Conservation (phyloP, 2,329 filamentous ascomycete species). For the Cladorrhinum sp. region DNA sequence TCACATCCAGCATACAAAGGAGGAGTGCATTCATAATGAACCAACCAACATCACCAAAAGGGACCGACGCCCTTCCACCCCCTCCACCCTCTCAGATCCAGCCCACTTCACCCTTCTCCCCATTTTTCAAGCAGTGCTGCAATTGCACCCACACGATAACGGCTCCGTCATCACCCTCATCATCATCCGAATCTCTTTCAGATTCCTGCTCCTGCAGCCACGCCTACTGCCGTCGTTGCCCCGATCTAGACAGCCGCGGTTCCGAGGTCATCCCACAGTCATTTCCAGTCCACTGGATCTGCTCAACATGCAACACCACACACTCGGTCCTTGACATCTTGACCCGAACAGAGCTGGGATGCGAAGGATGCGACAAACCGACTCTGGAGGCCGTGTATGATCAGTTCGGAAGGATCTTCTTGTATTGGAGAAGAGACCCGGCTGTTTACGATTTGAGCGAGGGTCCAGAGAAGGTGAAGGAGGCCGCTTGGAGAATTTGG, state of each 20-base stretch:
- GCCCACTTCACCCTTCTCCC: constrained; percentile 11
- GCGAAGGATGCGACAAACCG: constrained; percentile 21
- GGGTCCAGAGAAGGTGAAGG: constrained; percentile 18
- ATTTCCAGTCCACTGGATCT: constrained; percentile 26
- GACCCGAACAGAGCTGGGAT: not conserved
- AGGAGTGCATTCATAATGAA: not conserved
- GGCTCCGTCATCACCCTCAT: not conserved
- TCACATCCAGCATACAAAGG: no score
- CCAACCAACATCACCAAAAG: not conserved
- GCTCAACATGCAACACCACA: constrained; percentile 24
- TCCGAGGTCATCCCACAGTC: not conserved
- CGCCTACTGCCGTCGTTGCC: constrained; percentile 12
- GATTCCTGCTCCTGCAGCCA: constrained; percentile 1
- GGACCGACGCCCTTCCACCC: not conserved
- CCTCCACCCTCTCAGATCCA: constrained; percentile 16
- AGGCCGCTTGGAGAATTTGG: constrained; percentile 26
- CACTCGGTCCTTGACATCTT: constrained; percentile 22
- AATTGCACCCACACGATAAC: constrained; percentile 5
- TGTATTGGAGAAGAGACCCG: constrained; percentile 29
- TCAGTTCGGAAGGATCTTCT: constrained; percentile 28
- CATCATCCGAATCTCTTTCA: not conserved
- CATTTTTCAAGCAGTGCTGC: constrained; percentile 2
- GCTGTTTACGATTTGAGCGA: constrained; percentile 25
- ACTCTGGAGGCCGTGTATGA: constrained; percentile 29
- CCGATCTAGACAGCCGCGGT: not conserved